Base-by-base conservation (phyloP, 2,329 filamentous ascomycete species). In the Phyllosticta citrichinensis region DNA sequence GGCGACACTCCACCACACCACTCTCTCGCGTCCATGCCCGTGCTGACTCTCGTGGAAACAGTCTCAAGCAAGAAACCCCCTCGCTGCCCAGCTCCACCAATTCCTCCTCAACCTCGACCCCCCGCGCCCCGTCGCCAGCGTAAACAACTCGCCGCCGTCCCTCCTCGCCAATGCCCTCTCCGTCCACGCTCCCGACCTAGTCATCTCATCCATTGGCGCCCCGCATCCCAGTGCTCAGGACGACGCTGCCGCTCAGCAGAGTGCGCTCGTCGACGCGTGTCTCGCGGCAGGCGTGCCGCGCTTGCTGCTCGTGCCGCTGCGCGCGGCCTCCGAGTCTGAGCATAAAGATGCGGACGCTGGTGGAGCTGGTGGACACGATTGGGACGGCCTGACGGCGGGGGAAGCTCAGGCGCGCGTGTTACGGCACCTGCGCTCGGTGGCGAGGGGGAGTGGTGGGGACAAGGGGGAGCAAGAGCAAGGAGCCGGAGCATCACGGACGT, bases 301-400 rank as follows among this genome's bases (percentile, higher is more conserved):
- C 25, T 71, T 75, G 63, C 67, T 76, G 52, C 73, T 73, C 10
- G 65, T 65, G 5, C 73, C 75, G 61, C 73, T 71, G 63, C 72
- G 72, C 60, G 53, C 70, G 47, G 68, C 70, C 56, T 66, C 70
- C 65, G 52, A 68, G 72, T 24, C 70, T 65, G 52, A 68, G 72
- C 22, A 70, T 75, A 63, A 68, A 75, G 52, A 73, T 73, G 9
- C 73, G 74, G 61, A 74, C 71, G 63, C 72, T 71, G 58, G 53
- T 70, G 47, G 68, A 70, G 57, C 65, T 69, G 24, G 63, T 72
- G 30, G 75, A 75, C 62, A 52, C 61, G 17, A 55, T 56, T 4
- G 64, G 75, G 8, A 68, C 70, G 55, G 58, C 62, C 14, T 68
- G 73, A 9, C 60, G 75, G 11, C 65, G 70, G 19, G 70, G 69